Base-by-base conservation (phyloP, 306 rosid species). In the Hippophae rhamnoides region DNA sequence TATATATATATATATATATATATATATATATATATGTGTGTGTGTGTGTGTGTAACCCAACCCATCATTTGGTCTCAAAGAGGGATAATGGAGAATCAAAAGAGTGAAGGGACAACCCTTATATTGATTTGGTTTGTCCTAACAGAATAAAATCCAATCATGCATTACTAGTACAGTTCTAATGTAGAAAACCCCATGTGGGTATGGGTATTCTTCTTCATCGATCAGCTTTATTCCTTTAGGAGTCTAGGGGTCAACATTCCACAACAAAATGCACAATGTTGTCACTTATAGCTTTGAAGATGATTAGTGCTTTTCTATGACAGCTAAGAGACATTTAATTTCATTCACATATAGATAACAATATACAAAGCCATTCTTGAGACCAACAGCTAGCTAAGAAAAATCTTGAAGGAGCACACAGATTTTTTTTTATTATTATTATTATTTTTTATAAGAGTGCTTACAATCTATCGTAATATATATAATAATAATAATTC, bases 1-100 rank as follows among this genome's bases (percentile, higher is more conserved):
- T n/a, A n/a, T n/a, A n/a, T n/a, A n/a, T n/a, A n/a, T n/a, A n/a
- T n/a, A n/a, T n/a, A n/a, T n/a, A n/a, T n/a, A n/a, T n/a, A n/a
- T n/a, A n/a, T n/a, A n/a, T n/a, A n/a, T n/a, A n/a, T n/a, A n/a
- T n/a, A n/a, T n/a, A n/a, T n/a, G n/a, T n/a, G n/a, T n/a, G n/a
- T n/a, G n/a, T n/a, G n/a, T n/a, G n/a, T n/a, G n/a, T n/a, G n/a
- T 66, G 68, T 53, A 73, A 76, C 71, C 65, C 69, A 70, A 74
- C 65, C 69, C 71, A 74, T 80, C 77, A 72, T 79, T 79, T 84
- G 79, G 79, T 76, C 71, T 69, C 44, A 9, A 63, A 57, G 70
- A 57, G 70, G 23, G 23, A 18, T 43, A 63, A 65, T 71, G 76
- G 74, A 72, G 63, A 76, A 77, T 81, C 72, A 70, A 71, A 74